A percentile compares a stretch with the other conserved stretches of the same genome.
Conservation (phyloP, 2,329 filamentous ascomycete species). For the Monosporascus sp. region DNA sequence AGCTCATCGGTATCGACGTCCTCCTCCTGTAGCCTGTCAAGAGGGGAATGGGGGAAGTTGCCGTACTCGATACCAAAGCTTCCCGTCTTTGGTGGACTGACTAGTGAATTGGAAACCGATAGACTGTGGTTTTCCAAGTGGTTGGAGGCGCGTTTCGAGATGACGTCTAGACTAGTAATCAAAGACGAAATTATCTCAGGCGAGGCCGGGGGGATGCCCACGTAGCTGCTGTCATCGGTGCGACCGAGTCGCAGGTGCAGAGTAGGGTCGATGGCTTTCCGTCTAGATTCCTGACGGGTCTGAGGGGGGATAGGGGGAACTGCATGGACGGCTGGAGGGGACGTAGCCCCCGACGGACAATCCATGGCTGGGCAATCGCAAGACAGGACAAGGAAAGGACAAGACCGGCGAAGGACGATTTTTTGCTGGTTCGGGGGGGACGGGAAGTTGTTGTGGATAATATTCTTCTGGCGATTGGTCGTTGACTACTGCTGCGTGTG, state of each 20-base stretch:
- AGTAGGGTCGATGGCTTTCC: slow-evolving; percentile 26
- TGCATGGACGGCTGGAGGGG: slow-evolving; percentile 9
- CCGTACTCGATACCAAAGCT: slow-evolving; percentile 72
- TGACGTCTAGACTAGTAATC: slow-evolving; percentile 66
- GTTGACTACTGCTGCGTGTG: background rate
- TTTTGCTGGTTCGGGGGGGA: background rate
- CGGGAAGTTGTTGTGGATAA: background rate
- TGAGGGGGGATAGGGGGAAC: slow-evolving; percentile 25
- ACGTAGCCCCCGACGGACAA: slow-evolving; percentile 10
- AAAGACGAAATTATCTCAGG: slow-evolving; percentile 66
- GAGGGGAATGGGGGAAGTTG: slow-evolving; percentile 49
- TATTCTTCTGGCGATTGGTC: background rate
- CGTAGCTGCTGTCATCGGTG: slow-evolving; percentile 17
- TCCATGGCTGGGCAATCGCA: slow-evolving; percentile 16
- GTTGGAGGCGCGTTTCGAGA: slow-evolving; percentile 60
- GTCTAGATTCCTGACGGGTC: slow-evolving; percentile 25
- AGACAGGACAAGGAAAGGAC: slow-evolving; percentile 4
- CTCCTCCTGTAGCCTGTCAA: slow-evolving; percentile 44
- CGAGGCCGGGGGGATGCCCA: slow-evolving; percentile 42
- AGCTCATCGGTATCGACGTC: slow-evolving; percentile 51
- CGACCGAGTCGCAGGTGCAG: slow-evolving; percentile 22
- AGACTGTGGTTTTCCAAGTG: slow-evolving; percentile 59
- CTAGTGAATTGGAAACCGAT: slow-evolving; percentile 34
- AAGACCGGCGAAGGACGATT: slow-evolving; percentile 1
- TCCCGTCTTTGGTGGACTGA: slow-evolving; percentile 36